Evolutionary conservation across 2,329 filamentous ascomycete species (phyloP).

Genomic region (Pseudocercospora vitis): DNA sequence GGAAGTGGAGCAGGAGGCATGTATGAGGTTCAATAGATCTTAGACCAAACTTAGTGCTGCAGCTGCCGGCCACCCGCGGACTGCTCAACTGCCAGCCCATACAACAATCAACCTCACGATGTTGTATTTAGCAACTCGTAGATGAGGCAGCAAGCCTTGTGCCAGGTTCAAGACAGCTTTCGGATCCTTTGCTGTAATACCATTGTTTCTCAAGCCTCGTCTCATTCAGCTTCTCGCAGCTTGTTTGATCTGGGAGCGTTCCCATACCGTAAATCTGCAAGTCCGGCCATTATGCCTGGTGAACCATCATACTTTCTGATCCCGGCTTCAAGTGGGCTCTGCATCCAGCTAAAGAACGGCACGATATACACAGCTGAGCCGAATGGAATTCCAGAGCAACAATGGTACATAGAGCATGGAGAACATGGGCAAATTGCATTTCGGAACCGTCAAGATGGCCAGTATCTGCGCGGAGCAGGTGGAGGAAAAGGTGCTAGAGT

Average conservation of each 20-base stretch:
- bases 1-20: not conserved
- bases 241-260: too few species aligned
- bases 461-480: conserved; percentile 8
- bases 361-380: conserved; percentile 14
- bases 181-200: too few species aligned
- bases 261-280: too few species aligned
- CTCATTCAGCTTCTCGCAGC: too few species aligned
- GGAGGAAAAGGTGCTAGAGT: conserved; percentile 10
- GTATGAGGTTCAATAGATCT: not conserved
- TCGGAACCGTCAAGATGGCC: conserved; percentile 7
- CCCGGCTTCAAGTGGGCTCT: conserved; percentile 19
- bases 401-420: conserved; percentile 12
- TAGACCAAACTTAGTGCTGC: not conserved
- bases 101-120: too few species aligned
- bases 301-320: conserved; percentile 11
- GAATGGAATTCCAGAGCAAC: conserved; percentile 6
- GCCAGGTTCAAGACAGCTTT: too few species aligned
- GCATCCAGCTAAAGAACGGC: conserved; percentile 11
- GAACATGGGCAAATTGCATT: conserved; percentile 9
- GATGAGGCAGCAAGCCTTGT: too few species aligned
- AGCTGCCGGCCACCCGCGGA: conserved; percentile 1
- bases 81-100: too few species aligned
- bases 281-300: too few species aligned
- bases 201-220: too few species aligned
- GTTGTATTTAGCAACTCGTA: too few species aligned